These are phyloP conservation scores for sweet orange (Citrus sinensis) DNA, from an alignment of 345 rosid species.

Conservation along the genomic window DVS_A1.0 CM039164.1:23663501-23664000, in stretches of 20 bases:
- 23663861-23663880: background rate
- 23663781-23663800: background rate
- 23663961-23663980: background rate
- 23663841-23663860: background rate
- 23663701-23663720: slow-evolving; percentile 84
- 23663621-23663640: slow-evolving; percentile 83
- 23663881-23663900: background rate
- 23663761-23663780: no score
- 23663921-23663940: background rate
- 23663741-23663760: background rate
- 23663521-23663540: background rate
- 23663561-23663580: slow-evolving; percentile 88
- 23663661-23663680: slow-evolving; percentile 90
- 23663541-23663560: slow-evolving; percentile 78
- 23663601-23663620: slow-evolving; percentile 87
- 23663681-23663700: slow-evolving; percentile 92
- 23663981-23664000: background rate
- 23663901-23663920: background rate
- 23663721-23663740: slow-evolving; percentile 9
- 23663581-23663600: slow-evolving; percentile 89
- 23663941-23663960: background rate
- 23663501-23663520: background rate
- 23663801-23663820: background rate
- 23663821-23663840: background rate
- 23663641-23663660: slow-evolving; percentile 96